A percentile compares a stretch with the other conserved stretches of the same genome.
These are phyloP conservation scores for Paxillus rubicundulus DNA, from an alignment of 768 basidiomycete genomes.

Conservation along the genomic window DNA sequence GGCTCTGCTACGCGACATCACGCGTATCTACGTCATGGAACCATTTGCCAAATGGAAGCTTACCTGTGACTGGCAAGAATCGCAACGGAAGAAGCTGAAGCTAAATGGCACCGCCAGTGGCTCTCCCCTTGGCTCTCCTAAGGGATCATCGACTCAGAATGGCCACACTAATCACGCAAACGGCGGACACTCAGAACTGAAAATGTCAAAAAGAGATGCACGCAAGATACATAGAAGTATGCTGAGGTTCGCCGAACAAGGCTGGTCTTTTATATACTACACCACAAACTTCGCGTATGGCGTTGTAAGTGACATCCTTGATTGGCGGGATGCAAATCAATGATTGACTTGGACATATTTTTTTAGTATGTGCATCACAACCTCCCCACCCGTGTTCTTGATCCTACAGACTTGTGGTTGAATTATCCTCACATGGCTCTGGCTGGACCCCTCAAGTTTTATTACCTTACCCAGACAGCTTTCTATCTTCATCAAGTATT, in stretches of 20 bases:
- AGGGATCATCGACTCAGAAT: slow-evolving; percentile 25
- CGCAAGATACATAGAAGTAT: slow-evolving; percentile 68
- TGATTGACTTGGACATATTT: slow-evolving; percentile 5
- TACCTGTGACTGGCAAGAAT: slow-evolving; percentile 44
- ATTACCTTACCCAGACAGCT: slow-evolving; percentile 81
- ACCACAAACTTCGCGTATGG: slow-evolving; percentile 73
- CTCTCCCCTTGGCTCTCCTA: slow-evolving; percentile 20
- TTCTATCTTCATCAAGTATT: slow-evolving; percentile 93
- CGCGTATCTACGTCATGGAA: slow-evolving; percentile 70
- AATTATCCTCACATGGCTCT: slow-evolving; percentile 82
- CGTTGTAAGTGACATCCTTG: slow-evolving; percentile 57
- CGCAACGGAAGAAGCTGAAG: slow-evolving; percentile 17
- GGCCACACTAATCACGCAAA: slow-evolving; percentile 30
- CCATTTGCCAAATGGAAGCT: slow-evolving; percentile 83
- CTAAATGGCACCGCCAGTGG: slow-evolving; percentile 9
- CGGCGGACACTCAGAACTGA: slow-evolving; percentile 14
- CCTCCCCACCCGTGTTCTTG: slow-evolving; percentile 62
- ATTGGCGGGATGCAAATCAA: slow-evolving; percentile 4
- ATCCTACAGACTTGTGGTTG: slow-evolving; percentile 68
- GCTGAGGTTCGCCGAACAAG: slow-evolving; percentile 91
- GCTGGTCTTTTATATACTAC: slow-evolving; percentile 86
- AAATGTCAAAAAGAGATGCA: slow-evolving; percentile 44
- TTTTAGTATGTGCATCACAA: slow-evolving; percentile 76
- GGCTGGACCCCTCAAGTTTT: slow-evolving; percentile 81
- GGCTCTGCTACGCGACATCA: slow-evolving; percentile 79